Evolutionary conservation across 1,139 yeast species (phyloP).

Genomic region (Taphrina betulina): DNA sequence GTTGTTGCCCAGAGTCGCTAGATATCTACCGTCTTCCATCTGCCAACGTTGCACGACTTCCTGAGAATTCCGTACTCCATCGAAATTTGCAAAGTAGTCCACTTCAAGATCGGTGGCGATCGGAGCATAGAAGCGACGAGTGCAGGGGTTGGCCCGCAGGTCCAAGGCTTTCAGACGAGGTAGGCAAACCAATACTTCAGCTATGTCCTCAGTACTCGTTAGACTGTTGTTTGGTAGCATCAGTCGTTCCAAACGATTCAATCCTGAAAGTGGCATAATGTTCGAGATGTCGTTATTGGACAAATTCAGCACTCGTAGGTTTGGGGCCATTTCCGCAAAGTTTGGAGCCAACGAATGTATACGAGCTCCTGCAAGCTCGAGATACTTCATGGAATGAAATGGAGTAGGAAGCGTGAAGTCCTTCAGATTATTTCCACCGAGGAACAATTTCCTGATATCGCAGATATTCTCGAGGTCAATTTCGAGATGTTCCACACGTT

Average conservation of each 20-base stretch:
- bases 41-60: constrained; percentile 5
- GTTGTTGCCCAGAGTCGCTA: background rate
- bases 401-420: constrained; percentile 39
- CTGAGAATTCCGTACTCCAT: constrained; percentile 5
- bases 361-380: constrained; percentile 43
- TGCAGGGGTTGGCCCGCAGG: constrained; percentile 44
- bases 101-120: constrained; percentile 4
- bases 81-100: constrained; percentile 25
- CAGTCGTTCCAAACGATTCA: constrained; percentile 42
- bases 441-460: constrained; percentile 41
- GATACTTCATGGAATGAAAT: constrained; percentile 43
- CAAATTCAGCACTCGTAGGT: constrained; percentile 44
- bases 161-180: constrained; percentile 41
- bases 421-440: constrained; percentile 40
- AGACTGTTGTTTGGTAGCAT: constrained; percentile 42
- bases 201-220: constrained; percentile 38
- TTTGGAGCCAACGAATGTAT: constrained; percentile 41
- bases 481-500: constrained; percentile 9
- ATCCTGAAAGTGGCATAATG: constrained; percentile 40
- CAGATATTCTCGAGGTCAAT: constrained; percentile 27
- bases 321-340: constrained; percentile 41
- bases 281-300: constrained; percentile 43
- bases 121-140: constrained; percentile 40
- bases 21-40: constrained; percentile 5
- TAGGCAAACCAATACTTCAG: constrained; percentile 39